These are phyloP conservation scores for Penicillium bovifimosum DNA, from an alignment of 495 filamentous ascomycete genomes.

Conservation along the genomic window DNA sequence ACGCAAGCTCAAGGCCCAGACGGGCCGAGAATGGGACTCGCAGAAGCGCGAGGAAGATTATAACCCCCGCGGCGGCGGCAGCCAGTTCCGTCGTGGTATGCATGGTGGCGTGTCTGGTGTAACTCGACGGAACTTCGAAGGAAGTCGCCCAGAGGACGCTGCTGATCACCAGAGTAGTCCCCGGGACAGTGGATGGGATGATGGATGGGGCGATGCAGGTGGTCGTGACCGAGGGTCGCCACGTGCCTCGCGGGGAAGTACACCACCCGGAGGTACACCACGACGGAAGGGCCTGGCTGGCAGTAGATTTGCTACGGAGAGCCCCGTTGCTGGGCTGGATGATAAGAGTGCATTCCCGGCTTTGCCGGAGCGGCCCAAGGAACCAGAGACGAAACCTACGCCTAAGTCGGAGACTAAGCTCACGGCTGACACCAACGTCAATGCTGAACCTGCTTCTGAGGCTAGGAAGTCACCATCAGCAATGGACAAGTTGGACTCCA, in stretches of 20 bases:
- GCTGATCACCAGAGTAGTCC: constrained; percentile 3
- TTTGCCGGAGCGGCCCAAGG: constrained; percentile 29
- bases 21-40: constrained; percentile 70
- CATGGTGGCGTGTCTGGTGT: constrained; percentile 53
- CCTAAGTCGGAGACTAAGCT: constrained; percentile 2
- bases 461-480: constrained; percentile 5
- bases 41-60: constrained; percentile 64
- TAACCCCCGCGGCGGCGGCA: constrained; percentile 40
- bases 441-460: background rate
- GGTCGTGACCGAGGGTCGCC: constrained; percentile 32
- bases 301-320: constrained; percentile 9
- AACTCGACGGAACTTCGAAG: constrained; percentile 30
- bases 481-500: constrained; percentile 23
- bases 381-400: constrained; percentile 2
- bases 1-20: constrained; percentile 61
- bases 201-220: constrained; percentile 26
- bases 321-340: constrained; percentile 17
- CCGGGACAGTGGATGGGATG: constrained; percentile 24
- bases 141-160: constrained; percentile 19
- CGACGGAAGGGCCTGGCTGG: constrained; percentile 16
- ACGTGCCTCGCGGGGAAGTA: constrained; percentile 27
- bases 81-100: constrained; percentile 49
- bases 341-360: constrained; percentile 42
- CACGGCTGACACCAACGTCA: background rate
- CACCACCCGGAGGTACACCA: constrained; percentile 11